Evolutionary conservation across 176 grass and related monocot species (phyloP), one percentile per base, ranked within the genome.

Genomic region (Avena insularis): DNA sequence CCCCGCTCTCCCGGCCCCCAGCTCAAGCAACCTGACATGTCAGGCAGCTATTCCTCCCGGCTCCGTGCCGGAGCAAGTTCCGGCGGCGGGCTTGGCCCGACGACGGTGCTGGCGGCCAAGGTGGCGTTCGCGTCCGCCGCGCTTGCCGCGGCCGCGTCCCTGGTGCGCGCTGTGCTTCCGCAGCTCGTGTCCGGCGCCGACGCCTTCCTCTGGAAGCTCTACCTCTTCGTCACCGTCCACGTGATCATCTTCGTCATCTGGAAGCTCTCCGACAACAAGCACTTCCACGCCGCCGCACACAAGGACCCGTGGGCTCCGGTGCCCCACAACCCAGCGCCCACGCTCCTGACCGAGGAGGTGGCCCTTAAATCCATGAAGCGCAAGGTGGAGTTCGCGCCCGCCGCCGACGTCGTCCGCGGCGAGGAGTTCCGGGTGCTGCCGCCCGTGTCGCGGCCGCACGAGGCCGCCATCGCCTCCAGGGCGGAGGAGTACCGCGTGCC

Each of bases 231-330:
- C 80, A 90, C 89, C 86, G 75, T 97, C 27, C 92, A 99, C 80
- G 86, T 99, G 85, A 99, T 99, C 92, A 94, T 97, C 83, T 79
- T 98, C 83, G 87, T 94, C 89, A 96, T 98, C 85, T 98, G 94
- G 94, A 97, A 96, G 89, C 97, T 99, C 85, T 96, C 96, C 85
- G 94, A 91, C 76, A 85, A 90, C 45, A 96, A 83, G 75, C 90
- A 91, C 60, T 78, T 56, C 87, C 92, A 79, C 27, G 40, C 21
- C 9, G 29, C 64, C 17, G 38, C n/a, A 4, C 55, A 75, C 80
- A 79, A 86, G 83, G 83, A 89, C 38, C 77, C 59, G 1, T 85
- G 79, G 43, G 72, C 58, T 0, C 77, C 6, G 31, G 60, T 10
- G 8, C 83, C 77, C 0, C 84, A 86, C 77, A 54, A 75, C 13